Conservation (phyloP, 1,284 basidiomycete species). For the Pseudozyma sp. region DNA sequence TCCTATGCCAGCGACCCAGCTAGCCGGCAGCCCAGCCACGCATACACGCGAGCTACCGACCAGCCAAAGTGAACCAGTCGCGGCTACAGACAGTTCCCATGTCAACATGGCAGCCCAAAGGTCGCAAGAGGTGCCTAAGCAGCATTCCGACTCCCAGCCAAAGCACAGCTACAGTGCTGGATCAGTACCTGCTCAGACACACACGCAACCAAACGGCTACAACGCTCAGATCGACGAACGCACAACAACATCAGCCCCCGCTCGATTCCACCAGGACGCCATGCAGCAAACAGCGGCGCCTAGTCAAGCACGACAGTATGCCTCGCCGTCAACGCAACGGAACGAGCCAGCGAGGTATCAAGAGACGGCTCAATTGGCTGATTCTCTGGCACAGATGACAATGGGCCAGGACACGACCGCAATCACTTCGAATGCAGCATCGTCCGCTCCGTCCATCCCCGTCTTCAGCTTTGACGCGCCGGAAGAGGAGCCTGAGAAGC, state of each 20-base stretch:
- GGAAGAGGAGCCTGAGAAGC: conserved; percentile 40
- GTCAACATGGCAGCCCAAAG: neutral
- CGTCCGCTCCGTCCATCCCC: conserved; percentile 11
- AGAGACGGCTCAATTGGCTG: conserved; percentile 18
- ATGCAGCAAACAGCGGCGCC: conserved; percentile 3
- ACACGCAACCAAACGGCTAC: neutral
- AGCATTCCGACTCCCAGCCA: neutral
- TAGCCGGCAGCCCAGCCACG: conserved; percentile 13
- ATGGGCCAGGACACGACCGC: conserved; percentile 3
- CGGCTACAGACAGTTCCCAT: conserved; percentile 8
- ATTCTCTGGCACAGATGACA: conserved; percentile 29
- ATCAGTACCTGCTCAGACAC: conserved; percentile 10
- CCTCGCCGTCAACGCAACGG: conserved; percentile 2
- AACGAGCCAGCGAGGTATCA: conserved; percentile 35
- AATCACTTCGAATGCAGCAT: neutral
- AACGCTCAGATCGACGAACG: neutral
- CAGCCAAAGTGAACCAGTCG: conserved; percentile 44
- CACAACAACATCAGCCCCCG: conserved; percentile 13
- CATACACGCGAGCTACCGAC: conserved; percentile 20
- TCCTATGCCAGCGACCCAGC: conserved; percentile 25
- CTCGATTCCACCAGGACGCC: conserved; percentile 27
- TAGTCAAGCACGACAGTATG: neutral
- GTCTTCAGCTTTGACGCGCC: conserved; percentile 35
- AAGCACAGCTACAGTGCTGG: conserved; percentile 36
- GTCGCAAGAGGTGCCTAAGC: neutral